phyloP scores from a whole-genome alignment of 176 grass and related monocot species.

The Hyparrhenia diplandra region DNA sequence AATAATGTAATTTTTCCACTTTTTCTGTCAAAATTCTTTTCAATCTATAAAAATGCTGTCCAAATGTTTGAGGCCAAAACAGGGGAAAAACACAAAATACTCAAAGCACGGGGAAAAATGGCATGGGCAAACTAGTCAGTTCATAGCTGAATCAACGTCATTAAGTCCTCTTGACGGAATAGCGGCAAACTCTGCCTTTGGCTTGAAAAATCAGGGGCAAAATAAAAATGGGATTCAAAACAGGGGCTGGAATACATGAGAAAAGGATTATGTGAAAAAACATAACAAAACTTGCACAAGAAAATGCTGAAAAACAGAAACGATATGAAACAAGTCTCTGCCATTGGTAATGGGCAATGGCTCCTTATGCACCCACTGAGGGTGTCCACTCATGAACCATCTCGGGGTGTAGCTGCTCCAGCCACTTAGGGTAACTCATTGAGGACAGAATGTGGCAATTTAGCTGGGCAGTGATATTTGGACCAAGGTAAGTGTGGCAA shows the following conservation, averaged over 20 bases:
- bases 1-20: too few relatives aligned
- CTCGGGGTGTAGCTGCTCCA: neutral
- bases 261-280: neutral
- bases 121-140: neutral
- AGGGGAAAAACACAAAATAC: neutral
- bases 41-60: too few relatives aligned
- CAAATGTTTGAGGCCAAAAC: neutral
- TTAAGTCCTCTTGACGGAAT: neutral
- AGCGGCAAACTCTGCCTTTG: neutral
- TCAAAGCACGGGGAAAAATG: neutral
- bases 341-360: neutral
- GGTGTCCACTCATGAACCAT: neutral
- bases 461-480: neutral
- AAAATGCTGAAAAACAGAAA: neutral
- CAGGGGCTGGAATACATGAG: neutral
- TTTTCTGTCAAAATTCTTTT: too few relatives aligned
- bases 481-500: neutral
- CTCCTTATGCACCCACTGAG: neutral
- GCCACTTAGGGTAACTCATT: neutral
- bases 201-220: neutral
- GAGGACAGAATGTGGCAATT: neutral
- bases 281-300: neutral
- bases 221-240: neutral
- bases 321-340: neutral
- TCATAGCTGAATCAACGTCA: neutral